Evolutionary conservation across 1,284 basidiomycete species (phyloP).

Genomic region (Fistulinella staudtii): DNA sequence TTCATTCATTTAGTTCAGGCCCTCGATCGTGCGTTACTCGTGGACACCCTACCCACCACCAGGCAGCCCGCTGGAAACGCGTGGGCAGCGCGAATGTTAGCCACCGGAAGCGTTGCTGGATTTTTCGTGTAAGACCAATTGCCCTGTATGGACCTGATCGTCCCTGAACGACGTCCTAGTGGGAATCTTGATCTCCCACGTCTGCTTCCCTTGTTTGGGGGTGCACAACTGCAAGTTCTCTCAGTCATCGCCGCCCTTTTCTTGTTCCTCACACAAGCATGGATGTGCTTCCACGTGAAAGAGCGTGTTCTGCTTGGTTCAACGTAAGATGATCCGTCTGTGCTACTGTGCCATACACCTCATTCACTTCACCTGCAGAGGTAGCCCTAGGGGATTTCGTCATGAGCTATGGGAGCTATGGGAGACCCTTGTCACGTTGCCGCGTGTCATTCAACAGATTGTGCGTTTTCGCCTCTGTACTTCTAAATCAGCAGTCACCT

Average conservation of each 20-base stretch:
- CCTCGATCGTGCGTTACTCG: constrained; percentile 77
- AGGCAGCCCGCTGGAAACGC: constrained; percentile 88
- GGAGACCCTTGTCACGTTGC: constrained; percentile 65
- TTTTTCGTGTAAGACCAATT: constrained; percentile 76
- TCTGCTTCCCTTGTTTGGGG: constrained; percentile 68
- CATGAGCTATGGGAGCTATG: constrained; percentile 63
- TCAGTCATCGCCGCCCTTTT: constrained; percentile 53
- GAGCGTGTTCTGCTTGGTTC: constrained; percentile 70
- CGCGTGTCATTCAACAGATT: constrained; percentile 74
- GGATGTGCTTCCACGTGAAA: constrained; percentile 65
- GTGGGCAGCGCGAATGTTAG: constrained; percentile 91
- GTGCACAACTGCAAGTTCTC: constrained; percentile 76
- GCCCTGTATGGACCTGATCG: not conserved
- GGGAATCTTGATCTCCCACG: constrained; percentile 72
- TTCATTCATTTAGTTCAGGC: constrained; percentile 67
- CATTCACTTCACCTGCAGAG: constrained; percentile 12
- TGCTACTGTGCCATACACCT: constrained; percentile 7
- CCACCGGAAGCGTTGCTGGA: constrained; percentile 76
- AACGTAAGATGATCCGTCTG: constrained; percentile 28
- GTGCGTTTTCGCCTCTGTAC: constrained; percentile 43
- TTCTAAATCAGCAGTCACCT: constrained; percentile 6
- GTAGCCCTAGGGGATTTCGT: constrained; percentile 39
- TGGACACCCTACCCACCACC: constrained; percentile 64
- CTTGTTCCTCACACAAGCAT: constrained; percentile 49
- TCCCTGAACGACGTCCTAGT: constrained; percentile 31